A percentile compares a stretch with the other conserved stretches of the same genome.
phyloP scores from a whole-genome alignment of 2,329 filamentous ascomycete genomes.

The Biscogniauxia sp. region DNA sequence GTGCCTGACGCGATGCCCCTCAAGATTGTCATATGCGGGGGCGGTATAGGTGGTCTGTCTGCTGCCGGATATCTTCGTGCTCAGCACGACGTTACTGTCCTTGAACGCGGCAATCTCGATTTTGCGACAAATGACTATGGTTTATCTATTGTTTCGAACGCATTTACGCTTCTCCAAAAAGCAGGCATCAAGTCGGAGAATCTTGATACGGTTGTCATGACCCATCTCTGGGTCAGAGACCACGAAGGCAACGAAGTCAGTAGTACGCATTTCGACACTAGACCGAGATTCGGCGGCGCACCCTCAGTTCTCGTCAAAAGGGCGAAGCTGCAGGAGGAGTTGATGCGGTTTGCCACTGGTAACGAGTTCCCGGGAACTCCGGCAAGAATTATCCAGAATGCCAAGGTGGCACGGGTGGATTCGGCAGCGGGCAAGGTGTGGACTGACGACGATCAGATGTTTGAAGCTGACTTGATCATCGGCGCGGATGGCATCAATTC shows the following conservation, averaged over 20 bases:
- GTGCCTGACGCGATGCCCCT: constrained; percentile 12
- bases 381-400: constrained; percentile 14
- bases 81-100: constrained; percentile 23
- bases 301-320: constrained; percentile 21
- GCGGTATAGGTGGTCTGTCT: constrained; percentile 24
- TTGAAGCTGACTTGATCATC: constrained; percentile 23
- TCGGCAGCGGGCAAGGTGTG: constrained; percentile 17
- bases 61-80: constrained; percentile 24
- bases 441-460: constrained; percentile 18
- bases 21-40: constrained; percentile 22
- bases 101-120: constrained; percentile 21
- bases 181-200: constrained; percentile 19
- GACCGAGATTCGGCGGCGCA: constrained; percentile 14
- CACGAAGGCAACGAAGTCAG: constrained; percentile 15
- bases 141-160: constrained; percentile 20
- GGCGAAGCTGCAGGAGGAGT: constrained; percentile 18
- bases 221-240: constrained; percentile 18
- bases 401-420: constrained; percentile 23
- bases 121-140: constrained; percentile 21
- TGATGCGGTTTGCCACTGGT: constrained; percentile 20
- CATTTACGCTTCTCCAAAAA: constrained; percentile 20
- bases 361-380: constrained; percentile 14
- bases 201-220: constrained; percentile 21
- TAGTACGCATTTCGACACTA: constrained; percentile 21
- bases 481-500: constrained; percentile 27